These are phyloP conservation scores for Tephrocybe sp. DNA, from an alignment of 768 basidiomycete species.

Conservation along the genomic window DNA sequence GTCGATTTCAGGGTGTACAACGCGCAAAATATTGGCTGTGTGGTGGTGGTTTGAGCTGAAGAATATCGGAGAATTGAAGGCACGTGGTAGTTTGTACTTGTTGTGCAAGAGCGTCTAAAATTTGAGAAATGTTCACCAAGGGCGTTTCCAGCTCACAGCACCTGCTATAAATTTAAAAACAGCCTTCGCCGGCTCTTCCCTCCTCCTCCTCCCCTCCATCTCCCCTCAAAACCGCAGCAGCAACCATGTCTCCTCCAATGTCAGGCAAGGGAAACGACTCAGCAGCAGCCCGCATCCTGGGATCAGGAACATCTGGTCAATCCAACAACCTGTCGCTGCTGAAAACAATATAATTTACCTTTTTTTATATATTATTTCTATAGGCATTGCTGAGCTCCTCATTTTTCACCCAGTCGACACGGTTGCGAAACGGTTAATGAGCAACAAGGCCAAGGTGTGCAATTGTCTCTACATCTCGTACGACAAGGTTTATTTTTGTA, in stretches of 20 bases:
- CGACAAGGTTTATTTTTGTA: background rate
- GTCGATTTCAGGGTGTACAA: too few relatives aligned
- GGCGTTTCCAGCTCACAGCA: conserved; percentile 16
- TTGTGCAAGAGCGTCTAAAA: conserved; percentile 13
- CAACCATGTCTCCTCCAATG: conserved; percentile 39
- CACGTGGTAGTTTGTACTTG: conserved; percentile 11
- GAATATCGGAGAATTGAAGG: too few relatives aligned
- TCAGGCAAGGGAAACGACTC: conserved; percentile 76
- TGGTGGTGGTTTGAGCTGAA: too few relatives aligned
- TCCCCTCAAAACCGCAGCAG: conserved; percentile 9
- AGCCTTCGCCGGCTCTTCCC: conserved; percentile 2
- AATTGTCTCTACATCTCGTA: conserved; percentile 2
- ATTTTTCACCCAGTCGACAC: conserved; percentile 98
- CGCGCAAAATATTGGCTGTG: too few relatives aligned
- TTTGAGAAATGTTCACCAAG: conserved; percentile 9
- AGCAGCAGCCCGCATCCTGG: conserved; percentile 83
- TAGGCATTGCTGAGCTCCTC: conserved; percentile 91
- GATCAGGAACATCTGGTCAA: conserved; percentile 89
- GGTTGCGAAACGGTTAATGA: conserved; percentile 98
- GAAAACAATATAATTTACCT: background rate
- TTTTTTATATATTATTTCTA: conserved; percentile 3
- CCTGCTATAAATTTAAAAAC: conserved; percentile 5
- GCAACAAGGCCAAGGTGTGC: conserved; percentile 85
- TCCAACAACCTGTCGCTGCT: conserved; percentile 6
- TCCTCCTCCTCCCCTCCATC: background rate